A percentile compares a stretch with the other conserved stretches of the same genome.
phyloP scores from a whole-genome alignment of 2,329 filamentous ascomycete genomes.

The Samsoniella hepiali region DNA sequence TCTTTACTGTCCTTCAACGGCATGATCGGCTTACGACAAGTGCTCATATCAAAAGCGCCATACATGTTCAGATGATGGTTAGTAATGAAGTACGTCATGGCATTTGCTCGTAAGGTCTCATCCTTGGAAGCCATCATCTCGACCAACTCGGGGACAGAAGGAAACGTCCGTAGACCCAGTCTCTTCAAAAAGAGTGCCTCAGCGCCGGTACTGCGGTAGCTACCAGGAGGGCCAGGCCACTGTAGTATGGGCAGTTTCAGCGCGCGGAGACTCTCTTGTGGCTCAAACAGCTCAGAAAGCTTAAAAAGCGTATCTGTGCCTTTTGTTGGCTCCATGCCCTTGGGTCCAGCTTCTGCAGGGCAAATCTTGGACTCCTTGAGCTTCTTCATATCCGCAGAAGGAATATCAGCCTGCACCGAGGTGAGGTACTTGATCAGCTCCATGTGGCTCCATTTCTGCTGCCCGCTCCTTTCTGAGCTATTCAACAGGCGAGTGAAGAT shows the following conservation, averaged over 20 bases:
- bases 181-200: constrained; percentile 72
- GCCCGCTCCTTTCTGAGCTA: constrained; percentile 49
- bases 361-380: constrained; percentile 77
- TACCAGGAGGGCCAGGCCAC: constrained; percentile 68
- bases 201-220: constrained; percentile 58
- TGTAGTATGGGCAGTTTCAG: constrained; percentile 74
- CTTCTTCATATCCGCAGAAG: constrained; percentile 72
- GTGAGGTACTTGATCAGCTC: constrained; percentile 93
- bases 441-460: constrained; percentile 81
- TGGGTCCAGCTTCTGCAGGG: constrained; percentile 66
- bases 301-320: constrained; percentile 59
- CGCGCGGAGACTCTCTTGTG: constrained; percentile 64
- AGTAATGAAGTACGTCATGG: constrained; percentile 78
- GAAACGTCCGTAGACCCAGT: constrained; percentile 71
- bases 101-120: constrained; percentile 57
- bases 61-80: constrained; percentile 80
- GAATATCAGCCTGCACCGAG: constrained; percentile 87
- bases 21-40: constrained; percentile 59
- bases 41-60: constrained; percentile 56
- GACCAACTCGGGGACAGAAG: constrained; percentile 70
- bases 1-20: constrained; percentile 68
- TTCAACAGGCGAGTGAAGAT: constrained; percentile 85
- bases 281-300: constrained; percentile 78
- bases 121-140: constrained; percentile 69
- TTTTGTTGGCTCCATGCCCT: constrained; percentile 52